Base-by-base conservation (phyloP, 495 filamentous ascomycete genomes). In the Delitschia confertaspora region DNA sequence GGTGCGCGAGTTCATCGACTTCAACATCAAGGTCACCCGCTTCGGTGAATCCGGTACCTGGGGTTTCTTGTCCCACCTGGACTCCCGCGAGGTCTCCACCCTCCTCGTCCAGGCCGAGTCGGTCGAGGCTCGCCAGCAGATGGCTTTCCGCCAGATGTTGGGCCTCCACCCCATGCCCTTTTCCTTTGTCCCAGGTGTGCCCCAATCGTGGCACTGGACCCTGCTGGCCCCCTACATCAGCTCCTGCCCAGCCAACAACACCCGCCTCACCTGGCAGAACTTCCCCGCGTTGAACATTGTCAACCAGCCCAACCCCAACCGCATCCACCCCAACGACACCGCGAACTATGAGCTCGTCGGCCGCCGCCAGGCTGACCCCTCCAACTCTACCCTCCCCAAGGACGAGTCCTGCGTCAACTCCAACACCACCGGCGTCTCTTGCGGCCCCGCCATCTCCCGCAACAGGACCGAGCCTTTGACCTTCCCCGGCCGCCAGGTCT, bases 171-270 rank as follows among this genome's bases (percentile, higher is more conserved):
- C 85, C 2, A 88, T 85, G 80, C 78, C 83, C 0, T 81, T 81
- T 3, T 91, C 80, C 80, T 88, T 88, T 59, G 75, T 85, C 59
- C 69, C 75, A 8, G 82, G 82, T 19, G 72, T 86, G 11, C 84
- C 84, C 0, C 86, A 91, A 58, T 83, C 80, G 0, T 91, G 86
- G 83, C 75, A 79, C 3, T 91, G 86, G 86, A 79, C 84, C 0
- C 68, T 83, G 4, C 69, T 93, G 20, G 84, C 86, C 0, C 86
- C 83, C 0, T 86, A 83, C 59, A 87, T 93, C 63, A 79, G 74
- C 29, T 76, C 70, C n/a, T 93, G 86, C 59, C 84, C 85, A 0
- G 60, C 57, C 33, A 77, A 80, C 50, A 78, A 80, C 53, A 93
- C 84, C 3, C 73, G 81, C 2, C 66, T 93, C 30, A 67, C 76